A percentile compares a stretch with the other conserved stretches of the same genome.
Evolutionary conservation across 169 alveolate species (phyloP).

Genomic region (Perkinsus marinus): DNA sequence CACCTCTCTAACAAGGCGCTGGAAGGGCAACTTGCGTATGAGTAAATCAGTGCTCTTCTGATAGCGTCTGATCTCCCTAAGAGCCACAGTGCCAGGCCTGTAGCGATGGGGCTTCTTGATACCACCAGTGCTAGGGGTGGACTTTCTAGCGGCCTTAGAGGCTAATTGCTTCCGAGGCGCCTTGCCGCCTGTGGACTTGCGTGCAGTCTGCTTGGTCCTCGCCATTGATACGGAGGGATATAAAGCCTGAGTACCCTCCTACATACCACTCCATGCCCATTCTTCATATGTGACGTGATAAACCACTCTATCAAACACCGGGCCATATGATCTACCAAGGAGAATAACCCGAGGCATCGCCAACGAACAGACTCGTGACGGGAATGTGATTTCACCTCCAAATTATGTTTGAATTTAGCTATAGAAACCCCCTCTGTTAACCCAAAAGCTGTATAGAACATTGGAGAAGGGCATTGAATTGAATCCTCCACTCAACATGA

Average conservation of each 20-base stretch:
- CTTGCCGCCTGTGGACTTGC: conserved; percentile 90
- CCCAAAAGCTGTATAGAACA: no score
- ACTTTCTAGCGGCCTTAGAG: conserved; percentile 87
- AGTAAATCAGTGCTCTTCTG: conserved; percentile 91
- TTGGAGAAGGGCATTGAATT: background rate
- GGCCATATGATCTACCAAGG: no score
- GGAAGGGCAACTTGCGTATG: conserved; percentile 95
- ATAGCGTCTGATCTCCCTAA: conserved; percentile 93
- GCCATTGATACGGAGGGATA: conserved; percentile 54
- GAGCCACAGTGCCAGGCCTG: conserved; percentile 98
- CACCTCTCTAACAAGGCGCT: conserved; percentile 92
- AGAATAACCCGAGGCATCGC: no score
- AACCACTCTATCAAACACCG: no score
- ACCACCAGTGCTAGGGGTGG: conserved; percentile 80
- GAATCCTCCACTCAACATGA: background rate
- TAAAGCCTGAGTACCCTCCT: no score
- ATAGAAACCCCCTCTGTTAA: no score
- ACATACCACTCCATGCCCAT: no score
- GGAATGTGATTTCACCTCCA: no score
- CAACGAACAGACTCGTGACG: no score
- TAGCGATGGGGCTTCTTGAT: conserved; percentile 84
- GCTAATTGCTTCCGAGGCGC: conserved; percentile 91
- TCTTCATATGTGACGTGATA: no score
- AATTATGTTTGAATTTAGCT: no score
- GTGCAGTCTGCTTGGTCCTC: conserved; percentile 91